phyloP scores from a whole-genome alignment of 495 filamentous ascomycete genomes.

The Penicillium argentinense region DNA sequence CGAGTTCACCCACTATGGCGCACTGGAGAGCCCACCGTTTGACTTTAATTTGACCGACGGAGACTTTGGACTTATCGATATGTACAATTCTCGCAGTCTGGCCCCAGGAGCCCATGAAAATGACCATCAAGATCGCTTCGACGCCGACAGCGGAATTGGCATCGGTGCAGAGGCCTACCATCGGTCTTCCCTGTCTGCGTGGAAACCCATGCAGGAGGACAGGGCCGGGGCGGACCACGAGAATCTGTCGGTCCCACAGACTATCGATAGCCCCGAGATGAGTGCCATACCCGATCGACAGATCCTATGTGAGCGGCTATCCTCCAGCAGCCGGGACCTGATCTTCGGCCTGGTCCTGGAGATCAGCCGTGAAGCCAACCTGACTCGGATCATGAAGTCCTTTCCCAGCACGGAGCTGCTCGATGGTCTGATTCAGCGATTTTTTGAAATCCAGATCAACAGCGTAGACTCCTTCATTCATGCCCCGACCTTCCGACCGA shows the following conservation, averaged over 20 bases:
- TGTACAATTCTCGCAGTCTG: conserved; percentile 52
- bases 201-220: conserved; percentile 51
- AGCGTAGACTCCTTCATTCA: conserved; percentile 58
- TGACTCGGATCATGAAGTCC: conserved; percentile 52
- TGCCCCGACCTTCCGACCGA: conserved; percentile 52
- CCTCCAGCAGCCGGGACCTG: conserved; percentile 51
- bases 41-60: conserved; percentile 60
- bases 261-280: conserved; percentile 31
- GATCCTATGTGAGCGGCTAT: conserved; percentile 34
- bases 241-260: conserved; percentile 51
- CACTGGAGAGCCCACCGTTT: conserved; percentile 45
- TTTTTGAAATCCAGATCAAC: conserved; percentile 50
- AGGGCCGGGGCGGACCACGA: conserved; percentile 51
- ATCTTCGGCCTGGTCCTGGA: conserved; percentile 59
- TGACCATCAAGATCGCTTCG: conserved; percentile 10
- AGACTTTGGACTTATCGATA: conserved; percentile 58
- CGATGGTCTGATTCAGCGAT: conserved; percentile 61
- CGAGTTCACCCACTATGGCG: conserved; percentile 28
- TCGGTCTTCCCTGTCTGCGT: conserved; percentile 53
- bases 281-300: conserved; percentile 19
- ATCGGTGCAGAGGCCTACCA: conserved; percentile 40
- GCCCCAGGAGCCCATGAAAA: conserved; percentile 17
- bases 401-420: conserved; percentile 61
- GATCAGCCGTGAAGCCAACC: conserved; percentile 45
- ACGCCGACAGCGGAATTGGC: conserved; percentile 28